A percentile compares a stretch with the other conserved stretches of the same genome.
phyloP scores from a whole-genome alignment of 148 eudicot genomes.

The Pharnaceum exiguum region DNA sequence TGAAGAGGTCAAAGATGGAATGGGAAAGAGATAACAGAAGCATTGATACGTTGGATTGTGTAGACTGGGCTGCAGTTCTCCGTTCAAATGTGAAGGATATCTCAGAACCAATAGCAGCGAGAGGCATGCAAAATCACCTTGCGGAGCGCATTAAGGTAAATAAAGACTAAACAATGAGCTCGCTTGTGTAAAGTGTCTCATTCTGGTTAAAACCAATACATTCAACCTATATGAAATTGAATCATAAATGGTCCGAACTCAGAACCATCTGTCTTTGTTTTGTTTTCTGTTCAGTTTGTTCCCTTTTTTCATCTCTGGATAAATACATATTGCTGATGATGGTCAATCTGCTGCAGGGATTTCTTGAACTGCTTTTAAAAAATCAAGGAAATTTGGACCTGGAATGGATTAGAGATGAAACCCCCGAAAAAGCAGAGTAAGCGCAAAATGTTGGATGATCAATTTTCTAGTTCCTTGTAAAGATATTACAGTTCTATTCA shows the following conservation, averaged over 20 bases:
- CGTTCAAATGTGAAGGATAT: conserved; percentile 24
- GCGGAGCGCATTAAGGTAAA: conserved; percentile 39
- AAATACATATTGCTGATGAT: not conserved
- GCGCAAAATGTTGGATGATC: too few species aligned
- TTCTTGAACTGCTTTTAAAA: conserved; percentile 21
- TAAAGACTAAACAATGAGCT: too few species aligned
- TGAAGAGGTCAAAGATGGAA: conserved; percentile 15
- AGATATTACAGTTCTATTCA: not conserved
- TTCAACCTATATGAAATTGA: too few species aligned
- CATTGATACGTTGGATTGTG: conserved; percentile 18
- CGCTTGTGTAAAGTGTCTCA: too few species aligned
- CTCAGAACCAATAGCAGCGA: conserved; percentile 21
- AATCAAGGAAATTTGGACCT: conserved; percentile 43
- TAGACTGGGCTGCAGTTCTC: conserved; percentile 38
- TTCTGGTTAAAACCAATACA: too few species aligned
- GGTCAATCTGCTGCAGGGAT: conserved; percentile 18
- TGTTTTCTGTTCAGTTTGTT: too few species aligned
- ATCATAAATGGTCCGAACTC: too few species aligned
- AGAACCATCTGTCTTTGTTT: too few species aligned
- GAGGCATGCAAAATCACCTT: conserved; percentile 38
- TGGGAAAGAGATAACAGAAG: conserved; percentile 1
- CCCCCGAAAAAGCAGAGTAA: conserved; percentile 34
- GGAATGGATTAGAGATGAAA: conserved; percentile 39
- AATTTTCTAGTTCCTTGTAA: too few species aligned
- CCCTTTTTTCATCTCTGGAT: not conserved